phyloP scores from a whole-genome alignment of 2,329 filamentous ascomycete species.

The Aspergillus brunneoviolaceus region DNA sequence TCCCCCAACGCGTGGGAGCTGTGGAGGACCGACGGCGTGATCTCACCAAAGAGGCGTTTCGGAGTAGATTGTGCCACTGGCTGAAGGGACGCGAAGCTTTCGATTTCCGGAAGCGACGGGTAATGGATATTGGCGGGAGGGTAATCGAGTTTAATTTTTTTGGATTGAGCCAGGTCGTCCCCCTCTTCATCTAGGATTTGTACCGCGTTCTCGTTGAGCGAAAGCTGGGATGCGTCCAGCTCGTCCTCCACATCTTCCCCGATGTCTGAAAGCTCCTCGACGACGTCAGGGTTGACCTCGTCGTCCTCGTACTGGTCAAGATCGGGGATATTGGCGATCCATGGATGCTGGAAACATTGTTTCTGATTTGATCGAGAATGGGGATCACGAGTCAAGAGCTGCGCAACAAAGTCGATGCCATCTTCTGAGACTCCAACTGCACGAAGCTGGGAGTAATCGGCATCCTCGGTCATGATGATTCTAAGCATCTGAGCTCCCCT shows the following conservation, averaged over 20 bases:
- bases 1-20: constrained; percentile 52
- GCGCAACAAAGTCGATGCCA: constrained; percentile 70
- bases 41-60: constrained; percentile 61
- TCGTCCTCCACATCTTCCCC: constrained; percentile 43
- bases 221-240: constrained; percentile 62
- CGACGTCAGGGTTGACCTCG: constrained; percentile 54
- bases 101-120: constrained; percentile 43
- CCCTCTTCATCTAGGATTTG: constrained; percentile 36
- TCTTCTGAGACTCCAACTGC: constrained; percentile 59
- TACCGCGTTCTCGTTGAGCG: constrained; percentile 53
- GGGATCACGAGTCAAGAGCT: constrained; percentile 82
- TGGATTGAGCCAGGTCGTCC: constrained; percentile 36
- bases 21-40: constrained; percentile 55
- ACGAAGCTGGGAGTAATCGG: constrained; percentile 66
- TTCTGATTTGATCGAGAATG: constrained; percentile 71
- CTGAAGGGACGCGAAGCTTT: constrained; percentile 34
- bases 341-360: constrained; percentile 69
- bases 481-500: constrained; percentile 74
- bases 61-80: constrained; percentile 27
- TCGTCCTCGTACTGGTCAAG: constrained; percentile 65
- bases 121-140: constrained; percentile 38
- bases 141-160: constrained; percentile 36
- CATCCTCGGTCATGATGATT: constrained; percentile 76
- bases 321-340: constrained; percentile 62
- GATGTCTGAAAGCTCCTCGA: constrained; percentile 36